Evolutionary conservation across 495 filamentous ascomycete genomes (phyloP).

Genomic region (Neurospora intermedia): DNA sequence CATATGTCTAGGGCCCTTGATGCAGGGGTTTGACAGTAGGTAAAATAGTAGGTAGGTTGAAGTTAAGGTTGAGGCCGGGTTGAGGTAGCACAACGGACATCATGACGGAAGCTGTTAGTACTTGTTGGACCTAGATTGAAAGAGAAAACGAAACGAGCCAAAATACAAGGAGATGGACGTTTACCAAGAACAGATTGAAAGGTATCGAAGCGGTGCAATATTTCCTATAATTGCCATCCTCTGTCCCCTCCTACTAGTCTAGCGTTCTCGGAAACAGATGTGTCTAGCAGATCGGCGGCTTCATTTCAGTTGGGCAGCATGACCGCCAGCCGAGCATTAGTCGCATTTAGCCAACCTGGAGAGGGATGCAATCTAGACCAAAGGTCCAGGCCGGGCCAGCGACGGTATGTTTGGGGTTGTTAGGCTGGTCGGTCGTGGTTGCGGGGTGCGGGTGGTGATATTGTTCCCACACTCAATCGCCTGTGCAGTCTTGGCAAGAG

Average conservation of each 20-base stretch:
- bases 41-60: neutral
- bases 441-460: neutral
- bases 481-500: no score
- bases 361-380: neutral
- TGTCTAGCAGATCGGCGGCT: neutral
- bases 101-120: neutral
- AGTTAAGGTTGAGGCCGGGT: neutral
- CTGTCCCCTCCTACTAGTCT: neutral
- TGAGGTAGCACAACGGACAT: neutral
- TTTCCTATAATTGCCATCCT: neutral
- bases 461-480: no score
- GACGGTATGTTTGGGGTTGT: neutral
- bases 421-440: neutral
- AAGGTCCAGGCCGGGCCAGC: neutral
- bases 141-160: neutral
- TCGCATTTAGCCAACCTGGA: neutral
- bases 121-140: neutral
- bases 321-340: neutral
- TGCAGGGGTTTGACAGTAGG: neutral
- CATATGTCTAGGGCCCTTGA: neutral
- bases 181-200: no score
- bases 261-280: neutral
- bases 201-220: neutral
- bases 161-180: neutral
- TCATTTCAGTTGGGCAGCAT: neutral